Conservation (phyloP, 345 rosid species). For the Bruguiera parviflora region DNA sequence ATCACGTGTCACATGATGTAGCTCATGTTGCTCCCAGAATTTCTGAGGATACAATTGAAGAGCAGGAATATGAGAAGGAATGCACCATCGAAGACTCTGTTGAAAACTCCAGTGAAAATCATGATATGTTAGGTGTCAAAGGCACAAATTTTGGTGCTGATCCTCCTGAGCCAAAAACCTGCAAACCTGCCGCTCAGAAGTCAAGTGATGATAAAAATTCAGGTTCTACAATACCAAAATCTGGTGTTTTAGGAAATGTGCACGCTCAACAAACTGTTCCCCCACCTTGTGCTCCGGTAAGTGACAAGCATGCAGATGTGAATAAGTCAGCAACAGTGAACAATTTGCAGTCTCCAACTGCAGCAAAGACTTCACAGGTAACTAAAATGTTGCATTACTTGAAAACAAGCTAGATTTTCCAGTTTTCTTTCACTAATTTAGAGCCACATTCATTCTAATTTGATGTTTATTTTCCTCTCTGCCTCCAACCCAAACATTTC, state of each 20-base stretch:
- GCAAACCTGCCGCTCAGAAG: constrained; percentile 35
- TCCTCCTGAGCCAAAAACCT: constrained; percentile 24
- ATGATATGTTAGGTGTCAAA: constrained; percentile 37
- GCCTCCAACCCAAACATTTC: too few species aligned
- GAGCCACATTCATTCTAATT: too few species aligned
- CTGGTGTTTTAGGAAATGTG: constrained; percentile 28
- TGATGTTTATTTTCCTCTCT: too few species aligned
- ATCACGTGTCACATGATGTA: constrained; percentile 36
- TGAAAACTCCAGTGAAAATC: constrained; percentile 37
- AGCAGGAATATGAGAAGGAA: constrained; percentile 57
- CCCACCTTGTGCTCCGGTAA: constrained; percentile 48
- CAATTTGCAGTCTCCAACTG: constrained; percentile 38
- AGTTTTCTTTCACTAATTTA: not conserved
- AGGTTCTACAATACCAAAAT: constrained; percentile 33
- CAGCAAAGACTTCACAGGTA: constrained; percentile 61
- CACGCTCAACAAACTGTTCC: constrained; percentile 34
- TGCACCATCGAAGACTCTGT: constrained; percentile 31
- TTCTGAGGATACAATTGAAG: constrained; percentile 36
- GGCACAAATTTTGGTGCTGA: constrained; percentile 32
- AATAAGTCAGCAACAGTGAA: constrained; percentile 30
- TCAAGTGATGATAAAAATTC: constrained; percentile 24
- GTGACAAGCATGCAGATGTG: constrained; percentile 43
- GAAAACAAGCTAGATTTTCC: not conserved
- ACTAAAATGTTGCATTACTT: constrained; percentile 6
- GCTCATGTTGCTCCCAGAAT: constrained; percentile 47